Base-by-base conservation (phyloP, 2,329 filamentous ascomycete genomes). In the Nigrospora sphaerica region DNA sequence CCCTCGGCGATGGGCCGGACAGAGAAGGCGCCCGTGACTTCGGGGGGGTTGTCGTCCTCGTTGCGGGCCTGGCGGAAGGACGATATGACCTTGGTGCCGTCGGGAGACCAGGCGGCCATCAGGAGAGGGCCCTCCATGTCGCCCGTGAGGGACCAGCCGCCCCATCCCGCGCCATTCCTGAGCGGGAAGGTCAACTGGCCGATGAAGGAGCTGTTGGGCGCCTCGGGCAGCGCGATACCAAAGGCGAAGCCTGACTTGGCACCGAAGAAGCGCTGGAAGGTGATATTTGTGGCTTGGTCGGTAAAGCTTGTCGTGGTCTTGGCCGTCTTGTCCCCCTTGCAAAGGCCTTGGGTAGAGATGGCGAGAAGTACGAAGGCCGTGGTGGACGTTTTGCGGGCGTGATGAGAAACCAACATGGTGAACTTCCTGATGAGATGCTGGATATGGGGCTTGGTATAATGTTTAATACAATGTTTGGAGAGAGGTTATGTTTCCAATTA, bases 81-180 rank as follows among this genome's bases (percentile, higher is more conserved):
- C 4, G 66, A 63, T 44, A 71, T 60, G 9, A 73, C 62, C 32
- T 56, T 54, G 14, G 55, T 59, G 1, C 62, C 56, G 2, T 63
- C 64, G 49, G 71, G 66, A 1, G 72, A 60, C 67, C 71, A 75
- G 4, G 64, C 68, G 0, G 67, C 62, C 10, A 75, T 61, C 28
- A 75, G 60, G 17, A 75, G 62, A 17, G 69, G 67, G 10, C 64
- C 66, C 40, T 69, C 55, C 70, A 75, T 74, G 9, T 65, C 61
- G 4, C 69, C 68, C 0, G 65, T 68, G 14, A 74, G 54, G n/a
- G 63, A 66, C 37, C 69, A 63, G n/a, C 68, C 69, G 38, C 67
- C 68, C 69, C 69, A 74, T 18, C 72, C 72, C 3, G 60, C 63
- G 3, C 68, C 66, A 39, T 65, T 62, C 12, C 51, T 52, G 2